A percentile compares a stretch with the other conserved stretches of the same genome.
phyloP scores from a whole-genome alignment of 2,329 filamentous ascomycete genomes.

The Microdochium bolleyi region DNA sequence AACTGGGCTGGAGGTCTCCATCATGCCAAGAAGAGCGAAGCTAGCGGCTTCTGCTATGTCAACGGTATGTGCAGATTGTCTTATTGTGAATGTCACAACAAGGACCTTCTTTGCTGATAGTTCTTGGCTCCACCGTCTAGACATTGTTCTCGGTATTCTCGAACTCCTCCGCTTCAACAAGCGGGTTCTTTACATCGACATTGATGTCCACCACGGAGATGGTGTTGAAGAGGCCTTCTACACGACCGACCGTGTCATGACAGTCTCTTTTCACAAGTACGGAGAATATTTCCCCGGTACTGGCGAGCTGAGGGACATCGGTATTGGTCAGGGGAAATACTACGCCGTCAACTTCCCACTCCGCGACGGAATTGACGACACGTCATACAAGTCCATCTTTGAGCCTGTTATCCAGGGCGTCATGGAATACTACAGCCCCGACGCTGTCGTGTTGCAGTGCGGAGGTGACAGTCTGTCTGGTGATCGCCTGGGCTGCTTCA shows the following conservation, averaged over 20 bases:
- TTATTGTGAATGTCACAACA: not conserved
- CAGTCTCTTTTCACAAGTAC: conserved; percentile 92
- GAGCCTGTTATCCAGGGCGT: conserved; percentile 81
- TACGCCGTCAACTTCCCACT: conserved; percentile 89
- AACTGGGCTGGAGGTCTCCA: conserved; percentile 98
- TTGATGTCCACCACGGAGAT: conserved; percentile 90
- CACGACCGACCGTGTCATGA: conserved; percentile 88
- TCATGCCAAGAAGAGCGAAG: conserved; percentile 95
- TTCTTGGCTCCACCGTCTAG: conserved; percentile 44
- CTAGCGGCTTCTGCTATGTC: conserved; percentile 96
- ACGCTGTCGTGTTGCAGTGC: conserved; percentile 91
- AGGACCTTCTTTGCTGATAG: not conserved
- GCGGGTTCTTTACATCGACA: conserved; percentile 95
- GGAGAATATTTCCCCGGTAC: conserved; percentile 94
- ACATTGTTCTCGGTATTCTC: conserved; percentile 93
- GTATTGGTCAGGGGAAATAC: conserved; percentile 80
- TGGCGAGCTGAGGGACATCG: conserved; percentile 77
- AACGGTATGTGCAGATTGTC: conserved; percentile 58
- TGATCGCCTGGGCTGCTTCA: conserved; percentile 92
- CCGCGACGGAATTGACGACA: conserved; percentile 85
- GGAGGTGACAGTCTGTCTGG: conserved; percentile 92
- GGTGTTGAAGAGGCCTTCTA: conserved; percentile 92
- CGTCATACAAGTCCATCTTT: conserved; percentile 85
- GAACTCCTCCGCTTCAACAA: conserved; percentile 86
- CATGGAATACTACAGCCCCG: conserved; percentile 80